Evolutionary conservation across 208 protist genomes (phyloP).

Genomic region (Leptomonas seymouri): DNA sequence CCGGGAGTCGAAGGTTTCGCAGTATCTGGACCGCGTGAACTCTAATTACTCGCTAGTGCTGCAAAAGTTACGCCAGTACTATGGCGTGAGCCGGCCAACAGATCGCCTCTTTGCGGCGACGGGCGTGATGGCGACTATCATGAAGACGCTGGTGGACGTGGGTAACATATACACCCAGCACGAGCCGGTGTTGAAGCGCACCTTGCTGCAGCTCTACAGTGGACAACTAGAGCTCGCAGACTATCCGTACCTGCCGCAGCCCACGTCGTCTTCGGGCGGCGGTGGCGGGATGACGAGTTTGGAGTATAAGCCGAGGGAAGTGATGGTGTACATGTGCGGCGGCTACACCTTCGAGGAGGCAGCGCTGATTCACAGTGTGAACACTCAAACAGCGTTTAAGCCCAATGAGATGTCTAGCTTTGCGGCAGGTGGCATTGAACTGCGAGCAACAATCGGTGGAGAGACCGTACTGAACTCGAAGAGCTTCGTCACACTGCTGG

Average conservation of each 20-base stretch:
- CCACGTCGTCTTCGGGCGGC: slow-evolving; percentile 31
- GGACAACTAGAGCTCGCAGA: slow-evolving; percentile 48
- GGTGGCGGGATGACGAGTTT: slow-evolving; percentile 14
- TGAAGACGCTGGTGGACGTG: slow-evolving; percentile 84
- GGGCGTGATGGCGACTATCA: slow-evolving; percentile 85
- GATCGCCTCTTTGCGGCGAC: slow-evolving; percentile 91
- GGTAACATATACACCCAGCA: slow-evolving; percentile 99
- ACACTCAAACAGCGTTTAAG: slow-evolving; percentile 64
- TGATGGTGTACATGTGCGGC: slow-evolving; percentile 86
- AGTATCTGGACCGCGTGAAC: slow-evolving; percentile 48
- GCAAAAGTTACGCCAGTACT: slow-evolving; percentile 70
- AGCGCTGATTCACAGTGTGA: slow-evolving; percentile 75
- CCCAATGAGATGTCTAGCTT: slow-evolving; percentile 45
- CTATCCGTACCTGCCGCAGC: slow-evolving; percentile 65
- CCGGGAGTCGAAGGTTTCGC: slow-evolving; percentile 31
- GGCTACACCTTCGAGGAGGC: slow-evolving; percentile 87
- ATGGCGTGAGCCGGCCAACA: slow-evolving; percentile 45
- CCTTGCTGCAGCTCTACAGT: slow-evolving; percentile 76
- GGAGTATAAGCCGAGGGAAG: slow-evolving; percentile 62
- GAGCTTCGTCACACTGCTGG: slow-evolving; percentile 55
- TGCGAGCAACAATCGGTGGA: slow-evolving; percentile 58
- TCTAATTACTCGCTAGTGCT: slow-evolving; percentile 45
- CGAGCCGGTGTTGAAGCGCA: slow-evolving; percentile 89
- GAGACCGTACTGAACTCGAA: slow-evolving; percentile 63
- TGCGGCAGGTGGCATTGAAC: slow-evolving; percentile 29